Percentiles rank a stretch among this genome's conserved stretches.
phyloP scores from a whole-genome alignment of 225 moss, liverwort and hornwort genomes.

The Takakia lepidozioides region DNA sequence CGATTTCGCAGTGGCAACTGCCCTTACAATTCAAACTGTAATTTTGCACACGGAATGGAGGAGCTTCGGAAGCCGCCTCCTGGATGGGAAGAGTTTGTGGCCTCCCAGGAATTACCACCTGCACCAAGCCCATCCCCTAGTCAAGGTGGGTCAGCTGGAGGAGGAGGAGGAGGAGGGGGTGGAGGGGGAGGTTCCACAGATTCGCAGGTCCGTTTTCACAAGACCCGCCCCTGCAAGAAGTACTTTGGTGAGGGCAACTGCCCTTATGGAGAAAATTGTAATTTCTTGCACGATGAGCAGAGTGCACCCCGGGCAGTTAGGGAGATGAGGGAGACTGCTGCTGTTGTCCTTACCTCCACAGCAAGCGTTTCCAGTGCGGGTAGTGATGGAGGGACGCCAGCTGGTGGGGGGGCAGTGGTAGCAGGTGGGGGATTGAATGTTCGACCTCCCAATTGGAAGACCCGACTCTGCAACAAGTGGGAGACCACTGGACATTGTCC shows the following conservation, averaged over 20 bases:
- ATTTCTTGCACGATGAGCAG: slow-evolving; percentile 88
- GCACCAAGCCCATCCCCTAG: slow-evolving; percentile 20
- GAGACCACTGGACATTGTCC: slow-evolving; percentile 95
- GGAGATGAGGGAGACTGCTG: slow-evolving; percentile 38
- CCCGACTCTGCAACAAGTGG: slow-evolving; percentile 97
- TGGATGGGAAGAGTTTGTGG: slow-evolving; percentile 16
- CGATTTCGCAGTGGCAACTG: slow-evolving; percentile 88
- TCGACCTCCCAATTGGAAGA: slow-evolving; percentile 97
- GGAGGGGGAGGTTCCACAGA: slow-evolving; percentile 46
- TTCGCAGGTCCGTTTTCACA: slow-evolving; percentile 80
- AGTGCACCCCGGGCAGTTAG: slow-evolving; percentile 40
- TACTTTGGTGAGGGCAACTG: slow-evolving; percentile 84
- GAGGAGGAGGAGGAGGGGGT: slow-evolving; percentile 14
- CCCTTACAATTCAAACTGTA: slow-evolving; percentile 91
- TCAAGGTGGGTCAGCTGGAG: slow-evolving; percentile 19
- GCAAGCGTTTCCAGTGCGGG: slow-evolving; percentile 7
- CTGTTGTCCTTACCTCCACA: slow-evolving; percentile 2
- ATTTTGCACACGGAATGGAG: slow-evolving; percentile 98
- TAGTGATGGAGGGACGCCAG: slow-evolving; percentile 14
- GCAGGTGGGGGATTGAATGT: slow-evolving; percentile 32
- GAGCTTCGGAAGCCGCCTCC: slow-evolving; percentile 43
- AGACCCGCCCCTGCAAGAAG: slow-evolving; percentile 96
- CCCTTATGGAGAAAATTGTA: slow-evolving; percentile 92
- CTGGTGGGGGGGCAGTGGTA: slow-evolving; percentile 9
- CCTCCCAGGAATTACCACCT: slow-evolving; percentile 50